Conservation (phyloP, 768 basidiomycete species). For the Ephemerocybe angulata region DNA sequence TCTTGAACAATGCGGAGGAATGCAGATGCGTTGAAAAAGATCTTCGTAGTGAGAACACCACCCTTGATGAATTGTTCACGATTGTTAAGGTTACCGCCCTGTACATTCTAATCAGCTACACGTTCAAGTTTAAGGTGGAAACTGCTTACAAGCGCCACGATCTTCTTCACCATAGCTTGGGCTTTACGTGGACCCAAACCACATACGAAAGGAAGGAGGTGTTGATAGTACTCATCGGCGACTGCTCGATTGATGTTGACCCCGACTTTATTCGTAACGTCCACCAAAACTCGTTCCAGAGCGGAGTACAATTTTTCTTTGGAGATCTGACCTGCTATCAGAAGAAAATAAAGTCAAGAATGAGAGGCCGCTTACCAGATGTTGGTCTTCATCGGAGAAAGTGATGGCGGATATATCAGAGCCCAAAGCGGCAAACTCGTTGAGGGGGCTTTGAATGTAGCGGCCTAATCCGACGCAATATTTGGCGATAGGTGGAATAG, state of each 20-base stretch:
- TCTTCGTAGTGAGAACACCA: slow-evolving; percentile 74
- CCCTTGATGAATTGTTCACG: slow-evolving; percentile 85
- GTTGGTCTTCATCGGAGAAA: slow-evolving; percentile 83
- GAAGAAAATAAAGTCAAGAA: neutral
- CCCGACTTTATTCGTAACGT: slow-evolving; percentile 87
- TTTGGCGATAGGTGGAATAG: slow-evolving; percentile 72
- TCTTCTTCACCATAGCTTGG: slow-evolving; percentile 76
- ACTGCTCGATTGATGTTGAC: slow-evolving; percentile 96
- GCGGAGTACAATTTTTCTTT: slow-evolving; percentile 76
- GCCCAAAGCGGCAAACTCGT: slow-evolving; percentile 90
- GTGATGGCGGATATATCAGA: slow-evolving; percentile 78
- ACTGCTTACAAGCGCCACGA: slow-evolving; percentile 62
- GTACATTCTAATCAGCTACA: slow-evolving; percentile 9
- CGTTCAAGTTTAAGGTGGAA: neutral
- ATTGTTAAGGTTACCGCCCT: slow-evolving; percentile 88
- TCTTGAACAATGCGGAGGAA: slow-evolving; percentile 86
- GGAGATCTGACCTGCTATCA: slow-evolving; percentile 56
- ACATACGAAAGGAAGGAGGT: slow-evolving; percentile 84
- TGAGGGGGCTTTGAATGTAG: slow-evolving; percentile 89
- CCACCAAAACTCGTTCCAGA: slow-evolving; percentile 85
- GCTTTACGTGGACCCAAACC: slow-evolving; percentile 96
- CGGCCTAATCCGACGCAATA: slow-evolving; percentile 94
- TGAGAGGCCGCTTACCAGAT: slow-evolving; percentile 52
- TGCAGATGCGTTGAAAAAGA: slow-evolving; percentile 91
- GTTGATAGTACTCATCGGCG: slow-evolving; percentile 83